Percentiles rank a stretch among this genome's conserved stretches.
Conservation (phyloP, 2,329 filamentous ascomycete species). For the Aspergillus sp. region DNA sequence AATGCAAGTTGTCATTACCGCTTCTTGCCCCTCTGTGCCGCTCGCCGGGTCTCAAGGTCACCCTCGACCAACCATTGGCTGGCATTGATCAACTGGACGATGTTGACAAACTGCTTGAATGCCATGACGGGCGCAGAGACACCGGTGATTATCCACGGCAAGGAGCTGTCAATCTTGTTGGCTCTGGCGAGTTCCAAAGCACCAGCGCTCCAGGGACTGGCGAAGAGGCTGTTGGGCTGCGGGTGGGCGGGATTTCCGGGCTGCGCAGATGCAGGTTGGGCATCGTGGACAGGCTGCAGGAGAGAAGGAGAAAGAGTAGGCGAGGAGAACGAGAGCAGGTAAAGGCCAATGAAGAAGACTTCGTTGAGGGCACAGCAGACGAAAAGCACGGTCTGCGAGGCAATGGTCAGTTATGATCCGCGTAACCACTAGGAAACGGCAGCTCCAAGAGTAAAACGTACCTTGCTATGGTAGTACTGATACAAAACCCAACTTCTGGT, state of each 20-base stretch:
- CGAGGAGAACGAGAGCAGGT: constrained; percentile 93
- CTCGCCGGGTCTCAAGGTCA: constrained; percentile 60
- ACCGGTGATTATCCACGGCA: constrained; percentile 72
- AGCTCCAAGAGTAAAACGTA: constrained; percentile 37
- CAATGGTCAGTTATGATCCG: constrained; percentile 4
- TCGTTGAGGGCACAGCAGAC: constrained; percentile 86
- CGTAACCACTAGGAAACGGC: not conserved
- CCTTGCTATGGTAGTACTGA: constrained; percentile 95
- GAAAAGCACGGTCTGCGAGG: constrained; percentile 72
- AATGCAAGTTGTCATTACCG: constrained; percentile 13
- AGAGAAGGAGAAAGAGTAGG: constrained; percentile 81
- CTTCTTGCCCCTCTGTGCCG: constrained; percentile 30
- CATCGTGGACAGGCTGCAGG: constrained; percentile 52
- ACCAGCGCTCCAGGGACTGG: constrained; percentile 82
- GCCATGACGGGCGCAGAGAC: constrained; percentile 81
- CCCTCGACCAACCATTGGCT: constrained; percentile 87
- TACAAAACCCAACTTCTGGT: constrained; percentile 83
- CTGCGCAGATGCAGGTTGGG: constrained; percentile 47
- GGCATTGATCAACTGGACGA: constrained; percentile 88
- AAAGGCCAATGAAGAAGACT: constrained; percentile 94
- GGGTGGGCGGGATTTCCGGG: constrained; percentile 61
- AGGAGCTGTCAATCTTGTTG: constrained; percentile 77
- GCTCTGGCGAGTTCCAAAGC: constrained; percentile 86
- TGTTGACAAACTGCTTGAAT: constrained; percentile 86
- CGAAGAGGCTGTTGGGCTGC: constrained; percentile 66